Base-by-base conservation (phyloP, 2,329 filamentous ascomycete species). In the Botrytis elliptica region DNA sequence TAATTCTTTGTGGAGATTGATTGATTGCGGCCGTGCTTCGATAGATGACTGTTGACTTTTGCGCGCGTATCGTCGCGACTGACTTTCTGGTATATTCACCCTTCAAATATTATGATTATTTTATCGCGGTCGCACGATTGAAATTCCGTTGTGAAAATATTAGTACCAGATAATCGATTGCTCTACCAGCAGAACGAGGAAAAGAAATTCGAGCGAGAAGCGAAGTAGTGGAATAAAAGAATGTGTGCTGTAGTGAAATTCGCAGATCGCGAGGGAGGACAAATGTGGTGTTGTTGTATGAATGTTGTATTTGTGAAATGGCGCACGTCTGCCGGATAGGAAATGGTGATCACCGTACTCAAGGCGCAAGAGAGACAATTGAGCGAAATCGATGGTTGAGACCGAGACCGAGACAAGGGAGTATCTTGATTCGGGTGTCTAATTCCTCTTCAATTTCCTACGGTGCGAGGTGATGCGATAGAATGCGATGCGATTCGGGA, bases 1-100 rank as follows among this genome's bases (percentile, higher is more conserved):
- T n/a, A 67, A 52, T 65, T 33, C 42, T 71, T 38, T 33, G 59
- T 71, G 70, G 57, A 71, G 60, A 64, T 55, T 55, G 49, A 55
- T 66, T 71, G 57, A 40, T 57, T 33, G 68, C 33, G 68, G 38
- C 70, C 42, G 59, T 70, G 68, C 68, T 70, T 60, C 8, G 22
- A 40, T 57, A 5, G 33, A 22, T 52, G 22, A 52, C 44, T 25
- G 25, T 68, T 70, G 67, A 70, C 67, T 38, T 65, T 33, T 52
- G 59, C 70, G 70, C 59, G 59, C 59, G 59, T 71, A 40, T 71
- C 46, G 70, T 66, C 60, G 57, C 68, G 57, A 70, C 63, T 33
- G 67, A 42, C 14, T 52, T 46, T 33, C 36, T 71, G 18, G 33
- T 29, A 38, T 66, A 16, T 71, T 66, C 70, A 55, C 42, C 33